Base-by-base conservation (phyloP, 2,329 filamentous ascomycete species). In the Ceratocystiopsis sp. region DNA sequence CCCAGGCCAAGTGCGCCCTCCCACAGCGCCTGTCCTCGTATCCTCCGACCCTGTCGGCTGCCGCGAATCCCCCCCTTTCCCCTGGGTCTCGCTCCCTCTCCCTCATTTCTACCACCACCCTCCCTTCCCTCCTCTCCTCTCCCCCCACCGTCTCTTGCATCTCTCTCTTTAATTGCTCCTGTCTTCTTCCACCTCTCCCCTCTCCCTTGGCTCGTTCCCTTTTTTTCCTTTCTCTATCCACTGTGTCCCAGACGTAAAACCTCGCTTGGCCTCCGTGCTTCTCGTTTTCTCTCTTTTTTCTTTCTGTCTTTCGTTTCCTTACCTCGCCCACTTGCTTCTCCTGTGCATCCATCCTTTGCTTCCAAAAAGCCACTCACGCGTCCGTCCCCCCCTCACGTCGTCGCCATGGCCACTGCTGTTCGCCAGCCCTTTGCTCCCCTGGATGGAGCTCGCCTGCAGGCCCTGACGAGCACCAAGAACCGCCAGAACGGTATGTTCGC, bases 391-490 rank as follows among this genome's bases (percentile, higher is more conserved):
- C 21, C 19, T 6, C 18, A 6, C 25, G 25, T 29, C 25, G 25
- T 29, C 25, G 55, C 54, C 54, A 76, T 77, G 71, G 68, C 72
- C 57, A 59, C 70, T 51, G 52, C 70, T 48, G 63, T 67, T 48
- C 75, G 82, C 55, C 80, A 84, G 61, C 82, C 82, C 7, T 86
- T 87, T 59, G 82, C 77, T 56, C 78, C 78, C 40, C 67, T 87
- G 43, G 75, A 83, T 56, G 69, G 68, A 52, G 65, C 76, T 45
- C 75, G 83, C 51, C 67, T 87, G 21, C 79, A 84, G 59, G 75
- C 67, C 50, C 65, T 89, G 53, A 78, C 77, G 21, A 84, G 76
- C 61, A 62, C 79, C 41, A 89, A 86, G 67, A 87, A 87, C 60
- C 69, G 78, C 59, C 82, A 87, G 57, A 79, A 79, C 67, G 71